These are phyloP conservation scores for Phytopythium montanum DNA, from an alignment of 352 stramenopile genomes.

Conservation along the genomic window DNA sequence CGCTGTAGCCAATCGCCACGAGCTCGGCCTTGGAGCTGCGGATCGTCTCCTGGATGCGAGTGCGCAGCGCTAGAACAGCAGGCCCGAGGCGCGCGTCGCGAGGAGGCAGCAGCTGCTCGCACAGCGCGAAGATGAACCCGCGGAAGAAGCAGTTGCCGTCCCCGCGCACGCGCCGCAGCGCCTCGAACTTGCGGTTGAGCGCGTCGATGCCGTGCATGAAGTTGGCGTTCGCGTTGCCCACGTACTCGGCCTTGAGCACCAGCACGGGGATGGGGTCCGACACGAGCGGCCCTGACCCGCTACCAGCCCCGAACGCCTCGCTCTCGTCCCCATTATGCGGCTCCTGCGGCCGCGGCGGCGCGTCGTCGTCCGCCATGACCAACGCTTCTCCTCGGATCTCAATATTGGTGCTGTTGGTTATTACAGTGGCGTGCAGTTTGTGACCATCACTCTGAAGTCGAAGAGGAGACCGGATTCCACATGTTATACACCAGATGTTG, in stretches of 20 bases:
- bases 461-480: no score
- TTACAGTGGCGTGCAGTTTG: no score
- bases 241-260: slow-evolving; percentile 65
- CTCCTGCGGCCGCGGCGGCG: background rate
- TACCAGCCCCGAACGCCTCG: background rate
- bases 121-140: slow-evolving; percentile 86
- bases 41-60: slow-evolving; percentile 55
- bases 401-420: no score
- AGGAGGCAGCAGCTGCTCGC: slow-evolving; percentile 60
- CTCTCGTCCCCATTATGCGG: background rate
- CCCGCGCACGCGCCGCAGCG: slow-evolving; percentile 78
- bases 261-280: slow-evolving; percentile 54
- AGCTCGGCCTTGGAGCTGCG: slow-evolving; percentile 68
- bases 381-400: background rate
- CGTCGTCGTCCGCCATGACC: background rate
- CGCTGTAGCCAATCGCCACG: slow-evolving; percentile 85
- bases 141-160: slow-evolving; percentile 93
- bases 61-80: slow-evolving; percentile 21
- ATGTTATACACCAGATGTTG: no score
- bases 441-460: no score
- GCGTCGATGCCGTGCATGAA: slow-evolving; percentile 71
- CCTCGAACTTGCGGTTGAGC: slow-evolving; percentile 63
- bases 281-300: slow-evolving; percentile 31
- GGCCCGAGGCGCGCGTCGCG: slow-evolving; percentile 16
- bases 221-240: slow-evolving; percentile 64